These are phyloP conservation scores for Hypomontagnella monticulosa DNA, from an alignment of 495 filamentous ascomycete species.

Conservation along the genomic window DNA sequence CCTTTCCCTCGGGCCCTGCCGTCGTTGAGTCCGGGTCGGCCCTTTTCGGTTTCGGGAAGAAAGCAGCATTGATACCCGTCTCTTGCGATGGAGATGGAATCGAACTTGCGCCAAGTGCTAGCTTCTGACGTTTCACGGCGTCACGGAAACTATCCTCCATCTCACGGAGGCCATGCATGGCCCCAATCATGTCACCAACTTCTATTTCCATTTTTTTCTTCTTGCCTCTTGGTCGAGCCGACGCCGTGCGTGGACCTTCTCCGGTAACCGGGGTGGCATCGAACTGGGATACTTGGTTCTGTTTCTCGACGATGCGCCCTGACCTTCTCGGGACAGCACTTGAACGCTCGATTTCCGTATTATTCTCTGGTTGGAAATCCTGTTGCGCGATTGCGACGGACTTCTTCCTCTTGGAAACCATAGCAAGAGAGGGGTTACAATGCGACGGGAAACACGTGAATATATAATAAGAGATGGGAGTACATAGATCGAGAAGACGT, in stretches of 20 bases:
- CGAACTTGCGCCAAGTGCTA: constrained; percentile 40
- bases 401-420: constrained; percentile 38
- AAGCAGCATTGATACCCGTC: constrained; percentile 6
- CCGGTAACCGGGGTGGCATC: neutral
- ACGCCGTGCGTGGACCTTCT: neutral
- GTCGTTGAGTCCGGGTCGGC: constrained; percentile 8
- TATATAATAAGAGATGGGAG: constrained; percentile 23
- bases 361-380: neutral
- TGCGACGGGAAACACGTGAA: neutral
- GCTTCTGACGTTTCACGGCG: constrained; percentile 38
- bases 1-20: neutral
- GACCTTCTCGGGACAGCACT: constrained; percentile 31
- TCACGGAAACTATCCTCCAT: constrained; percentile 45
- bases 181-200: neutral
- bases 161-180: constrained; percentile 38
- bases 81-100: neutral
- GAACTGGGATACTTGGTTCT: neutral
- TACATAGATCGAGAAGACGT: constrained; percentile 5
- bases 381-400: constrained; percentile 15
- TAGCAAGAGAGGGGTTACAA: neutral
- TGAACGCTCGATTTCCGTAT: neutral
- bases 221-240: constrained; percentile 11
- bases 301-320: constrained; percentile 28
- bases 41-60: constrained; percentile 23
- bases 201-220: constrained; percentile 8